These are phyloP conservation scores for Diaporthe helianthi DNA, from an alignment of 2,329 filamentous ascomycete species.

Conservation along the genomic window DNA sequence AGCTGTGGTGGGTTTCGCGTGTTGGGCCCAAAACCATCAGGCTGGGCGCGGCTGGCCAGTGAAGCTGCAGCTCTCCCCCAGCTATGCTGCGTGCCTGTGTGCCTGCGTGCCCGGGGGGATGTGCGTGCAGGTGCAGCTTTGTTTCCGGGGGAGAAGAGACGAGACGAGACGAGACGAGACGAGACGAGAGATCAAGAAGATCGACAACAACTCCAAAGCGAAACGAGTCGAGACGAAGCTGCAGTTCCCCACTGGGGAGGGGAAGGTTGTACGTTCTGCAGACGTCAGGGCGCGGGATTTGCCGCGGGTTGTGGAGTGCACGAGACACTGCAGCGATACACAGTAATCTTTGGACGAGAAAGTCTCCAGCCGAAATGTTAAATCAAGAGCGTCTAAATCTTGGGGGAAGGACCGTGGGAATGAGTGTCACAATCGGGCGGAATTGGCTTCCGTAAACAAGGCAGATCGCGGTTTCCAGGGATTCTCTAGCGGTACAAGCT, in stretches of 20 bases:
- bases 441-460: constrained; percentile 8
- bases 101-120: background rate
- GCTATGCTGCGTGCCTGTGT: background rate
- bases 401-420: constrained; percentile 3
- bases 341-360: background rate
- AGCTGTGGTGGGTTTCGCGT: constrained; percentile 1
- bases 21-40: constrained; percentile 6
- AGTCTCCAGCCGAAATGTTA: background rate
- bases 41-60: constrained; percentile 16
- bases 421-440: constrained; percentile 11
- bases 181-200: constrained; percentile 16
- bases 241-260: background rate
- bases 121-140: background rate
- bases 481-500: constrained; percentile 24
- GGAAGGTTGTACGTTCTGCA: background rate
- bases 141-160: constrained; percentile 18
- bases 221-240: constrained; percentile 11
- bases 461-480: constrained; percentile 23
- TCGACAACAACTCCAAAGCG: constrained; percentile 9
- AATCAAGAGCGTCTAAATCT: background rate
- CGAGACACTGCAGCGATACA: background rate
- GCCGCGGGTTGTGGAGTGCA: background rate
- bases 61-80: constrained; percentile 16
- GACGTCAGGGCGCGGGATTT: constrained; percentile 6
- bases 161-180: constrained; percentile 20